Evolutionary conservation across 2,329 filamentous ascomycete genomes (phyloP), one percentile per base, ranked within the genome.

Genomic region (Mycosphaerelloides madeirae): DNA sequence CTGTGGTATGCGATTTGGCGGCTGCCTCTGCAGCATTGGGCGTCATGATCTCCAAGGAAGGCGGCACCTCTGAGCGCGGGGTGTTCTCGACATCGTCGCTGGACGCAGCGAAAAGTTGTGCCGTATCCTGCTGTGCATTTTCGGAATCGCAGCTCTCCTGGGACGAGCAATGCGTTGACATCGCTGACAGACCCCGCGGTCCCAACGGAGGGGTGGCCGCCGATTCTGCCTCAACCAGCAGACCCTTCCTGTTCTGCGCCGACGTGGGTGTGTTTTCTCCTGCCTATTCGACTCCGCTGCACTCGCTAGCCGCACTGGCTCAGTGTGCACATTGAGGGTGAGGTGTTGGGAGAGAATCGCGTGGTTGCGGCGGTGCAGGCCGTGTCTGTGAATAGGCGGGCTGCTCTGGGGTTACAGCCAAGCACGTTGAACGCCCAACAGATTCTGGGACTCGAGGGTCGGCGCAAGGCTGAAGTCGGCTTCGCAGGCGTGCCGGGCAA

Each of bases 31-130:
- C 38, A 6, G 50, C 46, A 29, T 42, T 43, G 31, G 49, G 52
- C 22, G 55, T 55, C 19, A 50, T 42, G n/a, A 57, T 46, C 43
- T 56, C 54, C 33, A 58, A 45, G 7, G 47, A 44, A 15, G 62
- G 63, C 41, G 67, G 67, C 36, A 63, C 49, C 53, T 69, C 68
- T 5, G 67, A 68, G 44, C 66, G 64, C 37, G 67, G 65, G 12
- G 68, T 71, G 50, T 55, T 15, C 22, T 25, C 6, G 6, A 25
- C 6, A 9, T 25, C 22, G 22, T 25, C 22, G 22, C 5, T 5
- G 6, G 6, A 9, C 9, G 6, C 22, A 25, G 22, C 5, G 22
- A 6, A 25, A 25, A 6, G 22, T 6, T 25, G 6, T 9, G 22
- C 22, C 22, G n/a, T n/a, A n/a, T n/a, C n/a, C n/a, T n/a, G n/a